Base-by-base conservation (phyloP, 2,329 filamentous ascomycete genomes). In the Colletotrichum coccodes region DNA sequence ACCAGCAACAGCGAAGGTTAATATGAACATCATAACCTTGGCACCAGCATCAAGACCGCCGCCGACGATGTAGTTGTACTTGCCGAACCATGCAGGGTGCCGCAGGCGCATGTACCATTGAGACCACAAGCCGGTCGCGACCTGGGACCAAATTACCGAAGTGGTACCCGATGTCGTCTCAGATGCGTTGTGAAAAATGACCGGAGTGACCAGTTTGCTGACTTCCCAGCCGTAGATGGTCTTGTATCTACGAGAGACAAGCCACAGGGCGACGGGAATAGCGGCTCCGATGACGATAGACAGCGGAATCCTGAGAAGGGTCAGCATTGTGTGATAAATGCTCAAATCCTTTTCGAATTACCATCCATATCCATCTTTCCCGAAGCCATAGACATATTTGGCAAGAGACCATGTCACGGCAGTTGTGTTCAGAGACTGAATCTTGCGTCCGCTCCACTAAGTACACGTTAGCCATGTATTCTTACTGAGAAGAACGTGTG, bases 361-460 rank as follows among this genome's bases (percentile, higher is more conserved):
- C 68, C 53, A 63, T 12, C 68, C 68, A n/a, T 69, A 59, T n/a
- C 53, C 70, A 4, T 61, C 49, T 6, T 56, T 60, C 9, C 63
- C 50, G 32, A 71, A 70, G n/a, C 56, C 57, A 7, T 66, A 75
- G 9, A 73, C 68, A 32, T 76, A 71, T 9, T 73, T 70, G 26
- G 75, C 71, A 23, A 73, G 49, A 14, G 74, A 71, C 75, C 75
- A 76, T 9, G 76, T 72, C 14, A 77, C 72, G 1, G 75, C 75
- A 7, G 71, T 72, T 1, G 82, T 80, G 70, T 86, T 86, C 76
- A 80, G 82, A 3, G 78, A 76, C 71, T 87, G 84, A 2, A 85
- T 77, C 44, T 81, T 80, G 14, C 83, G 80, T n/a, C 84, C 82
- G 36, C 80, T 82, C 84, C 84, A 86, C 68, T 70, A n/a, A 11